Evolutionary conservation across 805 yeast genomes (phyloP), one percentile per base, ranked within the genome.

Genomic region (Yamadazyma sp.): DNA sequence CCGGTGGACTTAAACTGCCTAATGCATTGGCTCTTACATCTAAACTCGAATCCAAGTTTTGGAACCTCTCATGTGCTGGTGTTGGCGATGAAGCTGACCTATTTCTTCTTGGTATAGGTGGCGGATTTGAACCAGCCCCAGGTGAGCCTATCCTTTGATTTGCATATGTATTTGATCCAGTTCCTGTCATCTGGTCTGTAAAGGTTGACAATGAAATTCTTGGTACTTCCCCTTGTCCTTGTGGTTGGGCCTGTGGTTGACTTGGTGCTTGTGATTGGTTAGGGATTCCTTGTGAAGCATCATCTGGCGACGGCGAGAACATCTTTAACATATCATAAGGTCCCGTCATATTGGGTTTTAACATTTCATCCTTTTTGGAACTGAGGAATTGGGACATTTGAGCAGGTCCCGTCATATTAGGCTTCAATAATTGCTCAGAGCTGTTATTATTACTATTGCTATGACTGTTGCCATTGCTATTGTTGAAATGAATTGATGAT

Each of bases 341-440:
- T 1, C 72, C 72, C 1, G 72, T 66, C 63, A 61, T 60, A 40
- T 66, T 66, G 9, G 72, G 72, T 39, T 54, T 49, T 22, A 65
- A 48, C 4, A 49, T 39, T 27, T 38, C 36, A 13, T 25, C 23
- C 7, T 15, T 4, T 25, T 12, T 7, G 6, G 20, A 36, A 25
- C 16, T 18, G 49, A 58, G 43, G 28, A 37, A 45, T 38, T 52
- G 53, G 1, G 65, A 55, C 65, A 66, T 65, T 40, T 65, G 70
- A 4, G 61, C 65, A 1, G 73, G 73, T 0, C 73, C 73, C 1
- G 73, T 67, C 70, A 64, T 60, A 40, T 67, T 68, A n/a, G 73
- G 73, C 39, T 52, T 47, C 26, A 67, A 52, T 10, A 58, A 45
- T 16, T 44, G 44, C 11, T 51, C 43, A 3, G 36, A 16, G 23